Evolutionary conservation across 1,284 basidiomycete species (phyloP), one percentile per base, ranked within the genome.

Genomic region (Microbotryomycetes sp.): DNA sequence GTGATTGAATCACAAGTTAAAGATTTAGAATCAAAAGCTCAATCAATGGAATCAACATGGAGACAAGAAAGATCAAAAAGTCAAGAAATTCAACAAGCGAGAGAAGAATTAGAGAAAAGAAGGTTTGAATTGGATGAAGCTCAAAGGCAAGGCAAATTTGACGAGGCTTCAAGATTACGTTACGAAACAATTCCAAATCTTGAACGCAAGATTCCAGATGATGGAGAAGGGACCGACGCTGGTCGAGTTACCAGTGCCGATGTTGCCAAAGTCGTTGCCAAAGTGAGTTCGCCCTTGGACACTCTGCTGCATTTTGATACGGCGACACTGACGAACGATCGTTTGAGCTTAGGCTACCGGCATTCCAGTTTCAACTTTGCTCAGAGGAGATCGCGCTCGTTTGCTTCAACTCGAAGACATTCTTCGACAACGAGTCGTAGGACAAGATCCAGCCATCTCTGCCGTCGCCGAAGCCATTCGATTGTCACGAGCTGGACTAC

Each of bases 321-420:
- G 28, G 19, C 22, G 25, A 6, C 3, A 29, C n/a, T 26, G 5
- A 4, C 55, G 29, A n/a, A n/a, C n/a, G n/a, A n/a, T n/a, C n/a
- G n/a, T n/a, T n/a, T n/a, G n/a, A n/a, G n/a, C n/a, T 16, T 54
- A 74, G 72, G 86, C 92, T 86, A 96, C 92, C 0, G 92, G 92
- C 16, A 92, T 97, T 47, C 92, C 93, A 0, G 89, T 94, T 1
- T 83, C 88, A 74, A 92, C 87, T 70, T 77, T 97, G 58, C 77
- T 96, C 67, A 88, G 89, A 74, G 92, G 92, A 16, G 92, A 96
- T 76, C 79, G 87, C 62, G 89, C 96, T 74, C 88, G 89, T 67
- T 79, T 97, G 30, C 84, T 96, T n/a, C 85, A 92, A 77, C 88
- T 97, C 87, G 93, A 96, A 74, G 84, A 89, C 36, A 78, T 81